Evolutionary conservation across 2,329 filamentous ascomycete species (phyloP), one percentile per base, ranked within the genome.

Genomic region (Neofusicoccum sp.): DNA sequence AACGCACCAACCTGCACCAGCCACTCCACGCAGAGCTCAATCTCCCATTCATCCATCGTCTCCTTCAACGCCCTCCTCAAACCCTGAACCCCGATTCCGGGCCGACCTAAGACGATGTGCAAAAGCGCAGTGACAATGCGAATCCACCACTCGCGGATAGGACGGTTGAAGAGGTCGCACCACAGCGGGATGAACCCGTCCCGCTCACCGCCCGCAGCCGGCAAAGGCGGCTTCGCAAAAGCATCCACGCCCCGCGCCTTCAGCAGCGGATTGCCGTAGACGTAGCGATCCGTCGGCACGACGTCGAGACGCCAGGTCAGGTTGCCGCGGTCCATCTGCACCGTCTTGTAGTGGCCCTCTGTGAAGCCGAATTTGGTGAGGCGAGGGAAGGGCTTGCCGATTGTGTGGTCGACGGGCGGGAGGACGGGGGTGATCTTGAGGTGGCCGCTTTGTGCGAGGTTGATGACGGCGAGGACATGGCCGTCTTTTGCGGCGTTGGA

Each of bases 321-420:
- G 66, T 85, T 84, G 34, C 80, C 80, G 65, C 88, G 87, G 36
- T 89, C 84, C 63, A 88, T 86, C 61, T 85, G 84, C 60, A 88
- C 82, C 24, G 86, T 88, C 67, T 89, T 85, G 72, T 92, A 92
- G 64, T 89, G 86, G 14, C 84, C 84, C 6, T 87, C 87, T 58
- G 85, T 83, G 67, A 91, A 89, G 1, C 89, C 89, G 69, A 89
- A 87, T 1, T 86, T 86, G 4, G 75, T 79, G 26, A 81, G 65
- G 34, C 73, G 72, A 14, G 77, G 77, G 11, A 69, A 68, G 0
- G 76, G 73, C 3, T 73, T 73, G 38, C 73, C 69, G 54, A 77
- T 71, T 5, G 75, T 71, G 43, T 71, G 71, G 62, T 79, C 70
- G 31, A 89, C 85, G 1, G 85, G 84, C 4, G 89, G 80, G 41